Evolutionary conservation across 2,329 filamentous ascomycete genomes (phyloP).

Genomic region (Biscogniauxia marginata): DNA sequence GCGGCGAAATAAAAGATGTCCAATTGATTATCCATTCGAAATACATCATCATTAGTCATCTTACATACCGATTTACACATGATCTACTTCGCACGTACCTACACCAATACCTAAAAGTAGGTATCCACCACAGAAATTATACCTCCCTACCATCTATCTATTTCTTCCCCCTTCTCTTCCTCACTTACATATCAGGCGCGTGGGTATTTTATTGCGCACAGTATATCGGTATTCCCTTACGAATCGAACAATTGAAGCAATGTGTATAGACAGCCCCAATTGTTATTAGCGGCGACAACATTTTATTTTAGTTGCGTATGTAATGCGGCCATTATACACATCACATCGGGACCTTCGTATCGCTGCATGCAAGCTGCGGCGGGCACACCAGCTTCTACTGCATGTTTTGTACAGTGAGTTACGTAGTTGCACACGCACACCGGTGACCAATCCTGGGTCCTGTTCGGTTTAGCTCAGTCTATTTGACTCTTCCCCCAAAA

Average conservation of each 20-base stretch:
- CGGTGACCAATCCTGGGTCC: neutral
- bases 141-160: too few species aligned
- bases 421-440: neutral
- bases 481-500: neutral
- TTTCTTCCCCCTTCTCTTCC: too few species aligned
- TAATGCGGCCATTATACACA: neutral
- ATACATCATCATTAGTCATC: neutral
- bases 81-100: neutral
- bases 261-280: too few species aligned
- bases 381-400: neutral
- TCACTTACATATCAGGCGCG: too few species aligned
- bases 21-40: neutral
- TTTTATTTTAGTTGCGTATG: too few species aligned
- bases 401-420: neutral
- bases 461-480: neutral
- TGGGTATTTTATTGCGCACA: too few species aligned
- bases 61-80: neutral
- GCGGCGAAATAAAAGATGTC: too few species aligned
- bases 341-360: neutral
- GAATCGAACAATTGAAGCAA: too few species aligned
- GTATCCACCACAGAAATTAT: neutral
- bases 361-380: neutral
- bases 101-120: neutral
- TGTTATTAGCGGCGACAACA: too few species aligned
- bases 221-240: too few species aligned